Conservation (phyloP, 108 stramenopile genomes). For the Pseudonitzschia pungens region DNA sequence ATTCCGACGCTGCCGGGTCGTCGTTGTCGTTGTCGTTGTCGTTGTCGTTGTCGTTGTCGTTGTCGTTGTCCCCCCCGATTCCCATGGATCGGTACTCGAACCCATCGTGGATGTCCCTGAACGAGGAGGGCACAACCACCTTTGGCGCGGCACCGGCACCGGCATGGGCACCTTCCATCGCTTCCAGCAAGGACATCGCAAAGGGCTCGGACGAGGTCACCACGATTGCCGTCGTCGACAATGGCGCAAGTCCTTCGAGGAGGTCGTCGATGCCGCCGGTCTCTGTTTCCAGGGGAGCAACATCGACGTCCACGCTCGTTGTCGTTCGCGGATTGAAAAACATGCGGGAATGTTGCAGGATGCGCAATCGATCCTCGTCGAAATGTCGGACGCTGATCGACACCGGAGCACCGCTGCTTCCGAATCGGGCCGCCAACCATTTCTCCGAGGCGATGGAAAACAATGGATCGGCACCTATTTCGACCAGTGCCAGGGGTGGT, state of each 20-base stretch:
- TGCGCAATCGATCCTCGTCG: background rate
- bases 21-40: background rate
- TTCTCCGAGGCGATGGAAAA: background rate
- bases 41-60: background rate
- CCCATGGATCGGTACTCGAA: background rate
- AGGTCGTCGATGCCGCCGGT: no score
- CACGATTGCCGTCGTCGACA: no score
- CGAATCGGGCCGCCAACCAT: background rate
- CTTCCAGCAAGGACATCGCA: no score
- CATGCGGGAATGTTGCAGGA: background rate
- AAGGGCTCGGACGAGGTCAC: no score
- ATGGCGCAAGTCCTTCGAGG: no score
- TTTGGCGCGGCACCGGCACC: no score
- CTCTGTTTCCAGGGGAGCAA: background rate
- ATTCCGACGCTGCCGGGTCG: background rate
- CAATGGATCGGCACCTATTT: slow-evolving; percentile 1
- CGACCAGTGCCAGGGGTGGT: background rate
- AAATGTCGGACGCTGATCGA: background rate
- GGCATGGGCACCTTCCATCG: no score
- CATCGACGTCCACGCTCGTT: background rate
- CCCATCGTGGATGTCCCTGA: background rate
- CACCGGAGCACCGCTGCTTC: background rate
- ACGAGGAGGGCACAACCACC: no score
- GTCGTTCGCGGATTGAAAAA: slow-evolving; percentile 2
- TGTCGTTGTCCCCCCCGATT: background rate